These are phyloP conservation scores for Chenopodium berlandieri DNA, from an alignment of 148 eudicot species.

Conservation along the genomic window DNA sequence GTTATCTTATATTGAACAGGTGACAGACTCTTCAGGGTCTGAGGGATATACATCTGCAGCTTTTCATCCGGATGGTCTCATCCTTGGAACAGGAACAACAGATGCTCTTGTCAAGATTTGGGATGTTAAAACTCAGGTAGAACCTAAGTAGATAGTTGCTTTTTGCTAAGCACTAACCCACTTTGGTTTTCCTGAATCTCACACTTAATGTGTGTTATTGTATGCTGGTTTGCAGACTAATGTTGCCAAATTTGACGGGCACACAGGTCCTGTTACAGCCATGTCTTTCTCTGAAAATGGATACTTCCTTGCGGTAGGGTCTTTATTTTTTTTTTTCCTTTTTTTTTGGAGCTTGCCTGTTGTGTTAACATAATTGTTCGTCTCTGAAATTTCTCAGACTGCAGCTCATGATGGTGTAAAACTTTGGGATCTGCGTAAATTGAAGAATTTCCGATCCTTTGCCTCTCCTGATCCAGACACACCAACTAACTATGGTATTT, in stretches of 20 bases:
- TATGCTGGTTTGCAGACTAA: constrained; percentile 47
- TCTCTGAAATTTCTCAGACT: constrained; percentile 49
- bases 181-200: not conserved
- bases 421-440: constrained; percentile 92
- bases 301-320: constrained; percentile 85
- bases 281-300: constrained; percentile 97
- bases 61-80: constrained; percentile 98
- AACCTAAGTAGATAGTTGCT: not conserved
- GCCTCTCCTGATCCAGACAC: constrained; percentile 67
- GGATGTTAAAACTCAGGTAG: constrained; percentile 98
- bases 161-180: not conserved
- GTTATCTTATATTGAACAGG: constrained; percentile 41
- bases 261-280: constrained; percentile 79
- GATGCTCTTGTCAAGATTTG: constrained; percentile 82
- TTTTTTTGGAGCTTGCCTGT: not conserved
- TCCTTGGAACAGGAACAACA: constrained; percentile 93
- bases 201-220: not conserved
- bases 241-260: constrained; percentile 93
- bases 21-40: constrained; percentile 60
- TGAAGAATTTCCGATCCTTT: constrained; percentile 81
- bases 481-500: constrained; percentile 80
- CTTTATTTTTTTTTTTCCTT: not conserved
- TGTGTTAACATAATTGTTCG: not conserved
- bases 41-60: constrained; percentile 95
- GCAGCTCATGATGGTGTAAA: constrained; percentile 96